phyloP scores from a whole-genome alignment of 2,329 filamentous ascomycete genomes.

The Tolypocladium inflatum region DNA sequence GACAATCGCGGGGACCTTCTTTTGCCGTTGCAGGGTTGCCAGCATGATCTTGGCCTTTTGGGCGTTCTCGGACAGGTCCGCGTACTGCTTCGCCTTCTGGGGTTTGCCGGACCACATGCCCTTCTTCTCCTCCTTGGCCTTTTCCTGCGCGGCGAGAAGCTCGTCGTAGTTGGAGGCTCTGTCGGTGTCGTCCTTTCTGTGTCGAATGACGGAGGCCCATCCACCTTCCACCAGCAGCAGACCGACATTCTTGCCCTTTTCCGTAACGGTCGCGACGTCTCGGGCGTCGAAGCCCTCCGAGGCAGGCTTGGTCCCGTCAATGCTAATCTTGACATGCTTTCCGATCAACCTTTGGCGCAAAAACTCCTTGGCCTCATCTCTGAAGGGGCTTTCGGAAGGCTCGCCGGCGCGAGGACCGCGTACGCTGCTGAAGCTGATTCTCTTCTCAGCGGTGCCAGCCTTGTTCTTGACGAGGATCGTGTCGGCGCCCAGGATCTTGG shows the following conservation, averaged over 20 bases:
- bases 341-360: conserved; percentile 88
- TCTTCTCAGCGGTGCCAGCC: conserved; percentile 69
- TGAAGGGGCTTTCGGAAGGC: conserved; percentile 77
- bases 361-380: conserved; percentile 92
- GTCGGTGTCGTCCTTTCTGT: conserved; percentile 90
- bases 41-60: conserved; percentile 96
- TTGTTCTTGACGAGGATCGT: conserved; percentile 82
- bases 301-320: conserved; percentile 86
- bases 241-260: conserved; percentile 80
- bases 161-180: conserved; percentile 91
- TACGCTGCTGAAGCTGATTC: conserved; percentile 85
- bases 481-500: conserved; percentile 79
- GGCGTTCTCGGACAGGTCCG: conserved; percentile 83
- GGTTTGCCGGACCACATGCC: conserved; percentile 93
- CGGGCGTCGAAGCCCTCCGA: conserved; percentile 87
- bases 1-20: conserved; percentile 84
- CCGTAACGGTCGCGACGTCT: conserved; percentile 81
- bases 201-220: conserved; percentile 87
- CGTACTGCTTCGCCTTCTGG: conserved; percentile 70
- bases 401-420: conserved; percentile 87
- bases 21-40: conserved; percentile 78
- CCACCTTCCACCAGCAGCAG: conserved; percentile 82
- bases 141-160: conserved; percentile 68
- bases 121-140: conserved; percentile 78
- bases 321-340: conserved; percentile 82